Percentiles rank a stretch among this genome's conserved stretches.
Evolutionary conservation across 352 stramenopile genomes (phyloP).

Genomic region (Phytophthora crassamura): DNA sequence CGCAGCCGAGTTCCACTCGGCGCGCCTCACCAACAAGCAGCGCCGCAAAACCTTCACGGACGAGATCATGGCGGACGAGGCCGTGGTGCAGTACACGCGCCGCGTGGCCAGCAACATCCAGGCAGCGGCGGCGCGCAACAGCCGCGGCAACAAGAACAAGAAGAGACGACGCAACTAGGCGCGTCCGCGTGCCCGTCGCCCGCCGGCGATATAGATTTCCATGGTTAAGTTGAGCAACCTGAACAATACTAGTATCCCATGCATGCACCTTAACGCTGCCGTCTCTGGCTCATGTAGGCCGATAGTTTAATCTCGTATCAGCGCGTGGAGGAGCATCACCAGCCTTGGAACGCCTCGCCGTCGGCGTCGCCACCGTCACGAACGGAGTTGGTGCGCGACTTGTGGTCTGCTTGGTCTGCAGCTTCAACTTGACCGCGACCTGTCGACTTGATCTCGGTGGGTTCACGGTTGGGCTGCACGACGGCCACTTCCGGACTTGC

Average conservation of each 20-base stretch:
- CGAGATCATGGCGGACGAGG: slow-evolving; percentile 93
- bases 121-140: slow-evolving; percentile 44
- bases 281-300: background rate
- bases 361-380: slow-evolving; percentile 27
- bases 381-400: slow-evolving; percentile 14
- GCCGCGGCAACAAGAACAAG: slow-evolving; percentile 53
- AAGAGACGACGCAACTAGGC: slow-evolving; percentile 43
- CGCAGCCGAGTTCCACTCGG: slow-evolving; percentile 89
- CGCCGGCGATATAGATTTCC: slow-evolving; percentile 30
- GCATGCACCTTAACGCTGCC: too few relatives aligned
- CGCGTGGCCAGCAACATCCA: slow-evolving; percentile 85
- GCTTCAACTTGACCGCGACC: slow-evolving; percentile 16
- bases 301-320: slow-evolving; percentile 1
- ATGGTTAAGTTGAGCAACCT: background rate
- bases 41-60: slow-evolving; percentile 93
- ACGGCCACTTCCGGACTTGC: slow-evolving; percentile 19
- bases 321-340: slow-evolving; percentile 11
- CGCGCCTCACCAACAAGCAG: slow-evolving; percentile 93
- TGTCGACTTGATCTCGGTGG: slow-evolving; percentile 15
- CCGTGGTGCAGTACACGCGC: slow-evolving; percentile 87
- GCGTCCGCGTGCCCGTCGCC: background rate
- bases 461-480: background rate
- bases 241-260: too few relatives aligned
- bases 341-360: too few relatives aligned
- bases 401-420: slow-evolving; percentile 20